Evolutionary conservation across 2,329 filamentous ascomycete species (phyloP).

Genomic region (Claviceps lovelessii): DNA sequence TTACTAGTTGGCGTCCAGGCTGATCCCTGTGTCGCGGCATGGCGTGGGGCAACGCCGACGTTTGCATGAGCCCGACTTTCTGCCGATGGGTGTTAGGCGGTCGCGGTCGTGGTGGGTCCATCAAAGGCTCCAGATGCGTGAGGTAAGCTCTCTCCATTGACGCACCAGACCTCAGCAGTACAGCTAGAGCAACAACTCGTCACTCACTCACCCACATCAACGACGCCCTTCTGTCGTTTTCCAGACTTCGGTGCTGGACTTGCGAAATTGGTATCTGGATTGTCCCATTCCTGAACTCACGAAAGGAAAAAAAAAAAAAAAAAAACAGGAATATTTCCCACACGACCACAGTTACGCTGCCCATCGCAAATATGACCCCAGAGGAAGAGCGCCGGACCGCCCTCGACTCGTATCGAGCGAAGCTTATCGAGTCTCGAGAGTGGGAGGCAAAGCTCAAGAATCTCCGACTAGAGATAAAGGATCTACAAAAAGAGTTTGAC

Average conservation of each 20-base stretch:
- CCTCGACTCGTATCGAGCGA: conserved; percentile 63
- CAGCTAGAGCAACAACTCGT: conserved; percentile 3
- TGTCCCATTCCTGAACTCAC: not conserved
- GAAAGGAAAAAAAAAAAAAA: not conserved
- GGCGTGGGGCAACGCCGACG: not conserved
- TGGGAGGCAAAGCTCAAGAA: conserved; percentile 97
- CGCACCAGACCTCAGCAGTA: not conserved
- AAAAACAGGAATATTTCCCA: not conserved
- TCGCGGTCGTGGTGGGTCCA: conserved; percentile 3
- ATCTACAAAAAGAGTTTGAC: conserved; percentile 85
- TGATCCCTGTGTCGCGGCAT: too few relatives aligned
- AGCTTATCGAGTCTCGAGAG: conserved; percentile 87
- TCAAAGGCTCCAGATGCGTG: conserved; percentile 25
- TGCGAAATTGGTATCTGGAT: not conserved
- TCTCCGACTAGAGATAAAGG: conserved; percentile 89
- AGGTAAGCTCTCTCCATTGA: conserved; percentile 23
- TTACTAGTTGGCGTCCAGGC: not conserved
- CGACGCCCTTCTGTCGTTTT: not conserved
- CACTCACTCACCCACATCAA: not conserved
- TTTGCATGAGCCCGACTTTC: conserved; percentile 16
- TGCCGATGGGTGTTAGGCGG: conserved; percentile 12
- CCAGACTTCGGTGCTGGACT: not conserved
- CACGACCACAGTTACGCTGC: not conserved
- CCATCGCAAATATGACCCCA: conserved; percentile 29
- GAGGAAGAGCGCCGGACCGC: conserved; percentile 52